Percentiles rank a stretch among this genome's conserved stretches.
Conservation (phyloP, 73 alveolate genomes). For the Stentor roeselii region DNA sequence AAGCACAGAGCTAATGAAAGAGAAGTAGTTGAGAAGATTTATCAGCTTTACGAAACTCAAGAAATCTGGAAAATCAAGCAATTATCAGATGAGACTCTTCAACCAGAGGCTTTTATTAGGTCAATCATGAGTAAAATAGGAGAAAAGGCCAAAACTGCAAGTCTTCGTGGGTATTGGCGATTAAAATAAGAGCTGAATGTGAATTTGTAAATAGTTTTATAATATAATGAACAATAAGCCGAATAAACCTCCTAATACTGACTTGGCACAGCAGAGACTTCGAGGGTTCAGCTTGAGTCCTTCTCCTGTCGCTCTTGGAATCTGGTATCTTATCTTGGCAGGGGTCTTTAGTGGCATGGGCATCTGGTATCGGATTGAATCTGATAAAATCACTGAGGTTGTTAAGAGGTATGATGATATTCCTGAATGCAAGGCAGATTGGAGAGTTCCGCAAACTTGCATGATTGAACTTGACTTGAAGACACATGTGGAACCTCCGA, state of each 20-base stretch:
- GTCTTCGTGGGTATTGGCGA: background rate
- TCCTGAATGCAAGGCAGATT: slow-evolving; percentile 4
- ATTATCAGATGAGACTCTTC: background rate
- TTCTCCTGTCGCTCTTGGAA: slow-evolving; percentile 45
- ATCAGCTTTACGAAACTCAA: background rate
- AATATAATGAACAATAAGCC: too few relatives aligned
- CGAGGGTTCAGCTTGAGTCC: slow-evolving; percentile 91
- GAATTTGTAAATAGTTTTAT: too few relatives aligned
- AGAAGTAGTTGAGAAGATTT: background rate
- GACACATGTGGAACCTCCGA: slow-evolving; percentile 65
- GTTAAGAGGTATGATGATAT: slow-evolving; percentile 56
- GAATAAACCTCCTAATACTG: slow-evolving; percentile 43
- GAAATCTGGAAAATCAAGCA: background rate
- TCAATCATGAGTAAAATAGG: background rate
- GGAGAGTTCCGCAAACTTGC: slow-evolving; percentile 29
- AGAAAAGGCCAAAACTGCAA: background rate
- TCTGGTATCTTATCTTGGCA: slow-evolving; percentile 71
- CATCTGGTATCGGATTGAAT: slow-evolving; percentile 47
- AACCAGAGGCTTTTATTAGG: background rate
- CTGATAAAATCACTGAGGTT: slow-evolving; percentile 58
- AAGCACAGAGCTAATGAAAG: too few relatives aligned
- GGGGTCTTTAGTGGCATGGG: slow-evolving; percentile 68
- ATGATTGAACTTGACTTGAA: slow-evolving; percentile 36
- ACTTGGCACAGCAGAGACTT: slow-evolving; percentile 73
- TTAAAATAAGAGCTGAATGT: too few relatives aligned